Evolutionary conservation across 2,329 filamentous ascomycete species (phyloP).

Genomic region (Ceratocystis ficicola): DNA sequence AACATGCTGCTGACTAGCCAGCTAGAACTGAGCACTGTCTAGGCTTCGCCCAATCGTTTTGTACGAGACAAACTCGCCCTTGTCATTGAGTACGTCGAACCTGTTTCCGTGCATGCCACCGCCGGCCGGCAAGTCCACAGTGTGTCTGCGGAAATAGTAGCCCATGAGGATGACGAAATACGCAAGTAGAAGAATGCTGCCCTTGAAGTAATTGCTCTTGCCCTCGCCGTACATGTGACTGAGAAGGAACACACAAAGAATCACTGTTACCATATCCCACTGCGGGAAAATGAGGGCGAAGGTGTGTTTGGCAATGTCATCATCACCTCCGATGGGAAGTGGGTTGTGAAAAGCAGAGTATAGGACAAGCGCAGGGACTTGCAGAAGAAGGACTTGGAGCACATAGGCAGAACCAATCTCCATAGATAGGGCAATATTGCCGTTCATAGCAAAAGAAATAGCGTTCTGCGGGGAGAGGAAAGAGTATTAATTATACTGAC

Average conservation of each 20-base stretch:
- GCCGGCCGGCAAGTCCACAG: slow-evolving; percentile 27
- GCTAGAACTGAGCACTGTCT: slow-evolving; percentile 28
- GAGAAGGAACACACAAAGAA: slow-evolving; percentile 87
- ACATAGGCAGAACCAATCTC: slow-evolving; percentile 97
- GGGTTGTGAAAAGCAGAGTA: slow-evolving; percentile 67
- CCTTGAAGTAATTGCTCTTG: slow-evolving; percentile 99
- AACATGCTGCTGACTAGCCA: neutral
- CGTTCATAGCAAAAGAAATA: slow-evolving; percentile 99
- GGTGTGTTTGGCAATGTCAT: slow-evolving; percentile 45
- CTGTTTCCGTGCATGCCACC: slow-evolving; percentile 31
- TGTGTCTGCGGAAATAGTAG: slow-evolving; percentile 68
- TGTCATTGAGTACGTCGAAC: slow-evolving; percentile 42
- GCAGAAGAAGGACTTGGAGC: slow-evolving; percentile 85
- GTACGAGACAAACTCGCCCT: slow-evolving; percentile 40
- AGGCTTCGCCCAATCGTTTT: slow-evolving; percentile 42
- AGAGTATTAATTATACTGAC: slow-evolving; percentile 22
- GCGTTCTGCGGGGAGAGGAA: slow-evolving; percentile 52
- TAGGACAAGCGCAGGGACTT: slow-evolving; percentile 83
- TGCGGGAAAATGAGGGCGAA: slow-evolving; percentile 92
- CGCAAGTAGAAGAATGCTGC: slow-evolving; percentile 81
- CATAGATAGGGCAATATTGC: slow-evolving; percentile 97
- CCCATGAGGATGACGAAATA: slow-evolving; percentile 87
- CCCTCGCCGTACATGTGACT: slow-evolving; percentile 97
- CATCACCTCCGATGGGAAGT: slow-evolving; percentile 28
- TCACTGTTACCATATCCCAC: slow-evolving; percentile 97